Conservation (phyloP, 495 filamentous ascomycete genomes). For the Talaromyces proteolyticus region DNA sequence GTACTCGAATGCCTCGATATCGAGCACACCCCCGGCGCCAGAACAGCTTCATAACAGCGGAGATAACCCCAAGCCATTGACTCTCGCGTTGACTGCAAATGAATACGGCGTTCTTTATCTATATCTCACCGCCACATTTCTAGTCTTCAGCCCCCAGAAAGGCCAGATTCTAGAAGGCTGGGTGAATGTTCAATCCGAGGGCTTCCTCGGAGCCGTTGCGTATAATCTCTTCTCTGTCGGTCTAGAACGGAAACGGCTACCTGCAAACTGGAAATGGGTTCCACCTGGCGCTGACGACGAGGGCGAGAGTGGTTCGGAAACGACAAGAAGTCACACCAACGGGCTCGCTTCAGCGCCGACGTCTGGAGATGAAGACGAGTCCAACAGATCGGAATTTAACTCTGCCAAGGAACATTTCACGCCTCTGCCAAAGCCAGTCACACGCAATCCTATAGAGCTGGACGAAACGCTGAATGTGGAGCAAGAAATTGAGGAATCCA, state of each 20-base stretch:
- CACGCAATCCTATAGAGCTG: slow-evolving; percentile 13
- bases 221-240: slow-evolving; percentile 73
- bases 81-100: slow-evolving; percentile 50
- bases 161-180: slow-evolving; percentile 56
- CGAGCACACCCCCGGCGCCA: slow-evolving; percentile 25
- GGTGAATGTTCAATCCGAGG: slow-evolving; percentile 68
- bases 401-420: slow-evolving; percentile 36
- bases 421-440: slow-evolving; percentile 19
- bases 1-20: slow-evolving; percentile 54
- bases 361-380: slow-evolving; percentile 14
- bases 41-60: slow-evolving; percentile 15
- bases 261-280: slow-evolving; percentile 61
- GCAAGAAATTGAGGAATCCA: slow-evolving; percentile 29
- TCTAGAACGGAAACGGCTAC: slow-evolving; percentile 60
- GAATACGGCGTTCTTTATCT: slow-evolving; percentile 64
- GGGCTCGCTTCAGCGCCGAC: background rate
- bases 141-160: slow-evolving; percentile 59
- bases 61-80: slow-evolving; percentile 33
- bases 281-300: slow-evolving; percentile 29
- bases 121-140: slow-evolving; percentile 69
- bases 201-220: slow-evolving; percentile 63
- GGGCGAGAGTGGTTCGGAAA: background rate
- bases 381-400: slow-evolving; percentile 22
- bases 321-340: background rate
- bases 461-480: slow-evolving; percentile 11